Conservation (phyloP, 2,329 filamentous ascomycete species). For the Thielaviopsis populi region DNA sequence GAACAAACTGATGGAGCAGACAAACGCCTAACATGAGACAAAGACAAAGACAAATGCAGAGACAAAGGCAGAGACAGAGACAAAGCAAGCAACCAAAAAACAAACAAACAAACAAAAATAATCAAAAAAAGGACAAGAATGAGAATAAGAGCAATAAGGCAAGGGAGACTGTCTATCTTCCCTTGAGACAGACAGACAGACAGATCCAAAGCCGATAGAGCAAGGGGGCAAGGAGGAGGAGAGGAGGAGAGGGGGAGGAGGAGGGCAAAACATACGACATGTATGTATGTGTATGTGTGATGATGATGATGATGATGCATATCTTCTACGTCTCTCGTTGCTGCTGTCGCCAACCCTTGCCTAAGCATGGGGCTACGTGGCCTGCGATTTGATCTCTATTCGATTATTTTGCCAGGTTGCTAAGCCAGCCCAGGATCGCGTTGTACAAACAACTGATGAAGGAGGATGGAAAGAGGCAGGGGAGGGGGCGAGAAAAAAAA, state of each 20-base stretch:
- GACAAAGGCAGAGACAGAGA: too few species aligned
- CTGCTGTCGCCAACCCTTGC: not conserved
- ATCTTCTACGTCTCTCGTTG: not conserved
- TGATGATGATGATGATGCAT: not conserved
- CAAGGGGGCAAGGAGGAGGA: not conserved
- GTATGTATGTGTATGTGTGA: too few species aligned
- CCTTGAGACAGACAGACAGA: not conserved
- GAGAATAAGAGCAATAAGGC: too few species aligned
- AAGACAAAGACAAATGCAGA: too few species aligned
- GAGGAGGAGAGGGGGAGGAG: too few species aligned
- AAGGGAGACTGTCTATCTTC: too few species aligned
- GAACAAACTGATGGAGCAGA: too few species aligned
- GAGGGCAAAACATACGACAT: too few species aligned
- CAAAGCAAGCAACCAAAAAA: too few species aligned
- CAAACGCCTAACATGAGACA: too few species aligned
- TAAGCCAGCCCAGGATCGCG: not conserved
- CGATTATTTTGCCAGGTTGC: not conserved
- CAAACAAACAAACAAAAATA: not conserved
- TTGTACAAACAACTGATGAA: not conserved
- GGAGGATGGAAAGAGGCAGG: not conserved
- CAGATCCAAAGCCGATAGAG: not conserved
- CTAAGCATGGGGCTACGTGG: not conserved
- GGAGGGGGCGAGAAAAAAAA: not conserved
- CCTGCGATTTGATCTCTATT: not conserved
- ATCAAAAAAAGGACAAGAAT: too few species aligned